phyloP scores from a whole-genome alignment of 768 basidiomycete species.

The Hericium coralloides region DNA sequence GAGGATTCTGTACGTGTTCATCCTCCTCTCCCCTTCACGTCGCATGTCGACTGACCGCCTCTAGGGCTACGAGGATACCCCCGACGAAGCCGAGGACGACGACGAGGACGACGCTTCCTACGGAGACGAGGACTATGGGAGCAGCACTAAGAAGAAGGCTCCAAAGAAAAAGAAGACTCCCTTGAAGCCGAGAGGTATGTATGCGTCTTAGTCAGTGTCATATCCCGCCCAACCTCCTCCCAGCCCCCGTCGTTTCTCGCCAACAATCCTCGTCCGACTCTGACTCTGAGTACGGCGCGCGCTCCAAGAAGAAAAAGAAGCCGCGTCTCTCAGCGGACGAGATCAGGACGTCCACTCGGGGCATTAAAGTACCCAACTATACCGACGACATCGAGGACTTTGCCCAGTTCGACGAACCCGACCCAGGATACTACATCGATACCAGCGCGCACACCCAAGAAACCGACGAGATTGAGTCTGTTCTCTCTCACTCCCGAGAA shows the following conservation, averaged over 20 bases:
- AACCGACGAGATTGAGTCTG: slow-evolving; percentile 89
- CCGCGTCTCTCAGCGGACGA: slow-evolving; percentile 50
- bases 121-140: slow-evolving; percentile 63
- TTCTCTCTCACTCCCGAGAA: slow-evolving; percentile 80
- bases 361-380: slow-evolving; percentile 78
- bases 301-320: slow-evolving; percentile 82
- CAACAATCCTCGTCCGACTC: slow-evolving; percentile 64
- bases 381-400: slow-evolving; percentile 59
- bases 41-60: slow-evolving; percentile 16
- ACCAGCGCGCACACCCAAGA: slow-evolving; percentile 40
- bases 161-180: slow-evolving; percentile 59
- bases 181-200: slow-evolving; percentile 53
- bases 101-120: slow-evolving; percentile 72
- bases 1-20: slow-evolving; percentile 43
- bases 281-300: slow-evolving; percentile 80
- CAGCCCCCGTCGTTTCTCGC: slow-evolving; percentile 36
- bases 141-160: slow-evolving; percentile 50
- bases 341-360: slow-evolving; percentile 67
- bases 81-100: slow-evolving; percentile 42
- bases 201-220: slow-evolving; percentile 7
- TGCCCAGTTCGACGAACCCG: slow-evolving; percentile 70
- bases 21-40: slow-evolving; percentile 10
- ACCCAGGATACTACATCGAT: slow-evolving; percentile 45
- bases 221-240: slow-evolving; percentile 9
- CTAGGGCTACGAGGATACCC: slow-evolving; percentile 49